These are phyloP conservation scores for Lycium barbarum DNA, from an alignment of 257 asterid genomes.

Conservation along the genomic window DNA sequence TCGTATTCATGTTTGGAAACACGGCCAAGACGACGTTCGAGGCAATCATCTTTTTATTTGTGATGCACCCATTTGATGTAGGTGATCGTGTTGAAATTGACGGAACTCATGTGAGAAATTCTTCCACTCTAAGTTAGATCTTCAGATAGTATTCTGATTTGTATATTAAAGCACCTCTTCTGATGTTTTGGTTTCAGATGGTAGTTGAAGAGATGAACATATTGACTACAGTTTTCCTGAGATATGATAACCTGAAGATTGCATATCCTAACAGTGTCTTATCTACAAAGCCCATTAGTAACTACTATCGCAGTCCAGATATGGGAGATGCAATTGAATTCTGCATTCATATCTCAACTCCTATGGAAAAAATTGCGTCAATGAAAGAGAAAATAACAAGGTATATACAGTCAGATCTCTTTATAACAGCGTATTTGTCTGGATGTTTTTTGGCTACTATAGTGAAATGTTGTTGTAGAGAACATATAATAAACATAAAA, in stretches of 20 bases:
- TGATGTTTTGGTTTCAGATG: conserved; percentile 61
- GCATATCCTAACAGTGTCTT: conserved; percentile 78
- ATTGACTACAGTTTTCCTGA: conserved; percentile 75
- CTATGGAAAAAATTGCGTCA: conserved; percentile 64
- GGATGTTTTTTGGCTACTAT: too few species aligned
- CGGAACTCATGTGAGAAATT: conserved; percentile 70
- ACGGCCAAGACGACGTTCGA: conserved; percentile 91
- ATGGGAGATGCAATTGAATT: conserved; percentile 91
- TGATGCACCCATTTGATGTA: conserved; percentile 96
- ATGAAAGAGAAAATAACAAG: conserved; percentile 81
- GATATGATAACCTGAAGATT: conserved; percentile 77
- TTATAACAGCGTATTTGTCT: too few species aligned
- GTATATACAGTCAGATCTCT: conserved; percentile 38
- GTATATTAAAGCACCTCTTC: neutral
- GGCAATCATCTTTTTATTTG: conserved; percentile 89
- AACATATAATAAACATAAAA: too few species aligned
- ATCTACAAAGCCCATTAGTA: conserved; percentile 75
- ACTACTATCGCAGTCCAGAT: conserved; percentile 90
- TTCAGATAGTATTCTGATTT: neutral
- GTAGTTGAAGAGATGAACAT: conserved; percentile 96
- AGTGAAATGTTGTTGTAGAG: too few species aligned
- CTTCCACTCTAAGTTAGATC: neutral
- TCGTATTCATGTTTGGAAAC: conserved; percentile 93
- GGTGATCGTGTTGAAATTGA: conserved; percentile 96
- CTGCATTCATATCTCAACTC: conserved; percentile 76